Evolutionary conservation across 1,284 basidiomycete genomes (phyloP), one percentile per base, ranked within the genome.

Genomic region (Phellopilus nigrolimitatus): DNA sequence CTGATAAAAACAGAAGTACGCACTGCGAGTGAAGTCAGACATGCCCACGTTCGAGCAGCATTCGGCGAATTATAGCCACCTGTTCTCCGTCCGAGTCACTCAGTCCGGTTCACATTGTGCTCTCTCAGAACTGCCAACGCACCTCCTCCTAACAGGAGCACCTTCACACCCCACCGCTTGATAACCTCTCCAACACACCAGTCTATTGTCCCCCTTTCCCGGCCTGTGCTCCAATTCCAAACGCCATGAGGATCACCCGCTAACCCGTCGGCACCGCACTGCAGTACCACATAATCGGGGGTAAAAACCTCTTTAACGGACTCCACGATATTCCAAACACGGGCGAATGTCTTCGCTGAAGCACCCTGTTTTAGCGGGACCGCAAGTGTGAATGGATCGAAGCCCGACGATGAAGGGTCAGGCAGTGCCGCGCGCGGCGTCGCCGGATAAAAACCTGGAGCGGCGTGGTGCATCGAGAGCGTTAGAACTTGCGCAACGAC

Each of bases 231-330:
- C 81, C 91, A 88, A 60, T 93, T 94, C 68, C 87, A 91, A 0
- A 78, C 80, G 0, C 76, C 79, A 62, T 81, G 82, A 0, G 88
- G 84, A 65, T 97, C 94, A 0, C 85, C 89, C 0, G 90, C 83
- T 1, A 97, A 73, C 0, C 84, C 91, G 57, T 97, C 94, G 0
- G 81, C 79, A 1, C 94, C 94, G 53, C 91, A 91, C 62, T 97
- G 92, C 0, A 97, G 63, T 0, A 95, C 77, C 2, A 93, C 66
- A 58, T 80, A 89, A 57, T 94, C 85, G 0, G 94, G 93, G 1
- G 70, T 59, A 65, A 88, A 95, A 0, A 77, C 75, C 5, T 73
- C 68, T 45, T 70, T 76, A 13, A 94, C 69, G 1, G 66, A 67
- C 59, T 91, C 81, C 4, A 94, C 70, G 41, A 71, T 64, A 0